Conservation (phyloP, 257 asterid genomes). For the Voacanga thouarsii region DNA sequence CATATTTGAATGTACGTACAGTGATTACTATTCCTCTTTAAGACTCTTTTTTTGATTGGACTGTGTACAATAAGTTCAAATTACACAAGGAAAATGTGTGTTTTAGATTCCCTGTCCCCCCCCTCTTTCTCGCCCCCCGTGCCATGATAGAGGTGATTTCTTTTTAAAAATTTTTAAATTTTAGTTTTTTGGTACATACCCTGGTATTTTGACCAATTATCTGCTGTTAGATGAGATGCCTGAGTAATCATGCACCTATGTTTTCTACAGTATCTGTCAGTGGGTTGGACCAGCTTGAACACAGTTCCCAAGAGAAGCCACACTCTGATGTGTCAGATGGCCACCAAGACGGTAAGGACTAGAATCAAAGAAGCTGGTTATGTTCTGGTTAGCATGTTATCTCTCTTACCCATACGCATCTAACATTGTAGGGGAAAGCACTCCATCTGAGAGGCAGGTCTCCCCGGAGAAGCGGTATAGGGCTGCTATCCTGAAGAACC, state of each 20-base stretch:
- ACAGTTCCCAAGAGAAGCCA: constrained; percentile 47
- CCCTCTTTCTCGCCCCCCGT: too few relatives aligned
- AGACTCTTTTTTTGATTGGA: background rate
- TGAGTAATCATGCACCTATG: background rate
- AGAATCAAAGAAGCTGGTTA: constrained; percentile 16
- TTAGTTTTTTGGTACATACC: background rate
- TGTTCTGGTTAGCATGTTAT: background rate
- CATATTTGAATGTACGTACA: background rate
- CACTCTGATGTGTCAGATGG: constrained; percentile 55
- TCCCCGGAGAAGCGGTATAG: constrained; percentile 83
- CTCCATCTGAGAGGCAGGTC: constrained; percentile 54
- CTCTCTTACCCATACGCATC: constrained; percentile 23
- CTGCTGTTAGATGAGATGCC: background rate
- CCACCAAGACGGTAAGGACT: constrained; percentile 59
- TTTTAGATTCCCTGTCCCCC: too few relatives aligned
- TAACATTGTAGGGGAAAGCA: constrained; percentile 50
- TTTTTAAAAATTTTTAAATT: too few relatives aligned
- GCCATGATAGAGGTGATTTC: too few relatives aligned
- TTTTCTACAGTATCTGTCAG: constrained; percentile 53
- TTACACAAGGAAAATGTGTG: too few relatives aligned
- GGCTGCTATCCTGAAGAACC: constrained; percentile 71
- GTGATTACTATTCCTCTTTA: background rate
- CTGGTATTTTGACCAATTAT: background rate
- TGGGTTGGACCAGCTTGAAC: constrained; percentile 61
- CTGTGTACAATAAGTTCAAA: too few relatives aligned